Percentiles rank a stretch among this genome's conserved stretches.
Conservation (phyloP, 2,329 filamentous ascomycete species). For the Pseudopithomyces maydicus region DNA sequence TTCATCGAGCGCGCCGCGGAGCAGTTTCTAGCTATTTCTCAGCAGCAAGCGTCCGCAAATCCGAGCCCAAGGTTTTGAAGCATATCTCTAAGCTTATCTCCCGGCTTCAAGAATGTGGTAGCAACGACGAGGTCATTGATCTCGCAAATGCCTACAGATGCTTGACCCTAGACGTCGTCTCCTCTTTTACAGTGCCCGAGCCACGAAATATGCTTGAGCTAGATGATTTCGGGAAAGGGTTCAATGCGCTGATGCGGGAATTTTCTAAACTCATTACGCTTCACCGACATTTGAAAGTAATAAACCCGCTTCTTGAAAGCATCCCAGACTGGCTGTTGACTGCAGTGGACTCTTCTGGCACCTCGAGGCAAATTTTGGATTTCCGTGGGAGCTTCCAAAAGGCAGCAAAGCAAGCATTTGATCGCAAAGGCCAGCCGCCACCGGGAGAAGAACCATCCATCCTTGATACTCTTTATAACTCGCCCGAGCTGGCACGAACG, state of each 20-base stretch:
- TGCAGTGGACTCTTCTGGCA: neutral
- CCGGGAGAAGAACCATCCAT: neutral
- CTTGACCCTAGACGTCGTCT: neutral
- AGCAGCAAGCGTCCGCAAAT: neutral
- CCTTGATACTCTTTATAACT: neutral
- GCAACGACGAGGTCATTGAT: neutral
- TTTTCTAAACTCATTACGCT: neutral
- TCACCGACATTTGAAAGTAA: neutral
- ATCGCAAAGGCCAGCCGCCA: neutral
- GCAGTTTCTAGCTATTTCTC: constrained; percentile 2
- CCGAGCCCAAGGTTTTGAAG: neutral
- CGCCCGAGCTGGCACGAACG: neutral
- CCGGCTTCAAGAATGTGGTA: neutral
- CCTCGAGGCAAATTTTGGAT: neutral
- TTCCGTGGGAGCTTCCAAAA: neutral
- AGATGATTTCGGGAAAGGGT: constrained; percentile 1
- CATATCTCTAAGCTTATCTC: neutral
- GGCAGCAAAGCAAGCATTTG: neutral
- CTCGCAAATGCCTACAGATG: constrained; percentile 6
- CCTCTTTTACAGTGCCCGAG: neutral
- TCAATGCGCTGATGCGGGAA: neutral
- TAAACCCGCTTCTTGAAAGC: neutral
- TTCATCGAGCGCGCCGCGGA: neutral
- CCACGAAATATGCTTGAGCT: constrained; percentile 1
- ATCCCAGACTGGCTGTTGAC: neutral